Conservation (phyloP, 2,329 filamentous ascomycete genomes). For the Penicillium sp. region DNA sequence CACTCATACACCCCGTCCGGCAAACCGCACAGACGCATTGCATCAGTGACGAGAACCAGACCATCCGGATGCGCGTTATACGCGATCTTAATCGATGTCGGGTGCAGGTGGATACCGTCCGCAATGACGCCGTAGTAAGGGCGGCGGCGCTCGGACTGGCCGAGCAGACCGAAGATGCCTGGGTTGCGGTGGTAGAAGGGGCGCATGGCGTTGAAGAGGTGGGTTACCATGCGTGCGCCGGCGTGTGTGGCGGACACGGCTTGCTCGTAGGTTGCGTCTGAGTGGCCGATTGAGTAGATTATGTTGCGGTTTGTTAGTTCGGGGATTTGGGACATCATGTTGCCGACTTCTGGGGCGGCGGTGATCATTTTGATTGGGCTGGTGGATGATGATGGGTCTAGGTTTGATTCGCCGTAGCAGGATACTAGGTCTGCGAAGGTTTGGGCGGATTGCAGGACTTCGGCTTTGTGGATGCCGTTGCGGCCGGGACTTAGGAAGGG, state of each 20-base stretch:
- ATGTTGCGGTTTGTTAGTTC: conserved; percentile 69
- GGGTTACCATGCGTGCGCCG: conserved; percentile 87
- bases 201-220: conserved; percentile 92
- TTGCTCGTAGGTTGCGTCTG: conserved; percentile 84
- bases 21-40: conserved; percentile 83
- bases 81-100: conserved; percentile 85
- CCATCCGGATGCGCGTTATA: conserved; percentile 84
- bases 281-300: conserved; percentile 81
- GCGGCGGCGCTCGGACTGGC: conserved; percentile 59
- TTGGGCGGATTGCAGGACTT: conserved; percentile 69
- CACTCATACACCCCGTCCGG: conserved; percentile 84
- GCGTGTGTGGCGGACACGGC: conserved; percentile 71
- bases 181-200: conserved; percentile 90
- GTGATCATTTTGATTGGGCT: conserved; percentile 75
- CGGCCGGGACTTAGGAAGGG: conserved; percentile 83
- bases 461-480: conserved; percentile 81
- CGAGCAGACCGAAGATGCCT: conserved; percentile 84
- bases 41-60: conserved; percentile 88
- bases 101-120: conserved; percentile 88
- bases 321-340: conserved; percentile 71
- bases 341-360: conserved; percentile 78
- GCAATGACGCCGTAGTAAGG: conserved; percentile 90
- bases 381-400: conserved; percentile 42
- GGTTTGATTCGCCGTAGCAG: conserved; percentile 69
- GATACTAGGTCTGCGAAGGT: conserved; percentile 61